Percentiles rank a stretch among this genome's conserved stretches.
Evolutionary conservation across 352 stramenopile species (phyloP).

Genomic region (Phytophthora sp.): DNA sequence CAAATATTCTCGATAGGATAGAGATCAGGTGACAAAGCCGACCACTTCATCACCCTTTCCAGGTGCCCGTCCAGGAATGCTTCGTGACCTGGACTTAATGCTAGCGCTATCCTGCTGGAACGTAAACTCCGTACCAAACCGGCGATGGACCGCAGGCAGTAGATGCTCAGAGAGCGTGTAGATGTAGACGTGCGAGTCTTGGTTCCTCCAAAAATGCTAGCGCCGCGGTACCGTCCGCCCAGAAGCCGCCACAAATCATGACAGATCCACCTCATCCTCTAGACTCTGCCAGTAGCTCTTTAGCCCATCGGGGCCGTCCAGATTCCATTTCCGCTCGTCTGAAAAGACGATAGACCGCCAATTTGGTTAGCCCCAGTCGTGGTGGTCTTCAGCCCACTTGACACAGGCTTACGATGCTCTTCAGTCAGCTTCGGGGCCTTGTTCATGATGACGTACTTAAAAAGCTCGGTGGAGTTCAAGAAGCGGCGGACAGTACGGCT

Average conservation of each 20-base stretch:
- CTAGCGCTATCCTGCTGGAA: conserved; percentile 14
- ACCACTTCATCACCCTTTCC: conserved; percentile 3
- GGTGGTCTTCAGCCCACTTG: background rate
- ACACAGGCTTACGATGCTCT: background rate
- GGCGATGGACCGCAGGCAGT: conserved; percentile 1
- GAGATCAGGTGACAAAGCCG: conserved; percentile 10
- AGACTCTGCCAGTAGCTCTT: background rate
- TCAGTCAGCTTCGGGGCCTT: conserved; percentile 9
- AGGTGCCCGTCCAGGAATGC: conserved; percentile 4
- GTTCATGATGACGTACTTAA: conserved; percentile 20
- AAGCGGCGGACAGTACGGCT: conserved; percentile 2
- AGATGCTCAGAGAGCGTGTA: conserved; percentile 7
- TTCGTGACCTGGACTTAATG: conserved; percentile 6
- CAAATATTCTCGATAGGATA: conserved; percentile 22
- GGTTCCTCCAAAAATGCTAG: background rate
- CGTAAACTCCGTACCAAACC: conserved; percentile 8
- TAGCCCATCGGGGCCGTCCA: conserved; percentile 3
- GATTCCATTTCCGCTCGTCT: conserved; percentile 15
- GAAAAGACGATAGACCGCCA: conserved; percentile 6
- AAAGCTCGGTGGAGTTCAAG: conserved; percentile 3
- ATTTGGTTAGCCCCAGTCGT: conserved; percentile 12
- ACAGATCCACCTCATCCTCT: conserved; percentile 5
- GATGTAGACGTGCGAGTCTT: conserved; percentile 11
- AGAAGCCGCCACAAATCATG: conserved; percentile 14
- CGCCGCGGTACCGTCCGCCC: background rate